Evolutionary conservation across 805 yeast genomes (phyloP).

Genomic region (Candida arabinofermentans): DNA sequence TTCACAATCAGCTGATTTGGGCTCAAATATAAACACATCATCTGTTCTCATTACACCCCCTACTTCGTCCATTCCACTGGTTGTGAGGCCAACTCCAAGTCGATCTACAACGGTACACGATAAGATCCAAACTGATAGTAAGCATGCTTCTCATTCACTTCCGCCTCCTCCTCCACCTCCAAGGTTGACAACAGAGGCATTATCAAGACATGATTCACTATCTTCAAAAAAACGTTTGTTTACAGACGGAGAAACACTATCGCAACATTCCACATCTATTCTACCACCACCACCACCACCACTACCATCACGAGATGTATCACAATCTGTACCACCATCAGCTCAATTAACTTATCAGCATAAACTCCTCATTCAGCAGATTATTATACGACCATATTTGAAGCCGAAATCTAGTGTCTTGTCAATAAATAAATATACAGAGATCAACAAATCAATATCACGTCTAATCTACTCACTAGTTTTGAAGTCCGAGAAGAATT

Average conservation of each 20-base stretch:
- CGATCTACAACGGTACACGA: too few relatives aligned
- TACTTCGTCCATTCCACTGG: too few relatives aligned
- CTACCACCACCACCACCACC: conserved; percentile 1
- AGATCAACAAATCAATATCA: conserved; percentile 59
- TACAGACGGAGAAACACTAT: too few relatives aligned
- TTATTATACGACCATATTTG: conserved; percentile 49
- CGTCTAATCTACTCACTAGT: conserved; percentile 46
- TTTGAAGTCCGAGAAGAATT: not conserved
- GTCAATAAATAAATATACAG: conserved; percentile 40
- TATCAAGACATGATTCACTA: not conserved
- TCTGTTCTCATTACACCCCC: too few relatives aligned
- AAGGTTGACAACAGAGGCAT: not conserved
- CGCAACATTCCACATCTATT: not conserved
- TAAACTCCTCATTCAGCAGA: conserved; percentile 52
- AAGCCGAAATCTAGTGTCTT: conserved; percentile 33
- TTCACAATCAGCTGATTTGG: not conserved
- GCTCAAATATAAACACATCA: too few relatives aligned
- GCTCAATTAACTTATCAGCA: conserved; percentile 32
- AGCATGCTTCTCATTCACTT: too few relatives aligned
- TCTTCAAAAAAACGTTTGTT: not conserved
- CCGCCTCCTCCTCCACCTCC: not conserved
- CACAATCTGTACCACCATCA: not conserved
- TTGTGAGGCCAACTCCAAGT: too few relatives aligned
- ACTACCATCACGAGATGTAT: not conserved
- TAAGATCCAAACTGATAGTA: too few relatives aligned